These are phyloP conservation scores for Neospermospora avenae DNA, from an alignment of 2,329 filamentous ascomycete genomes.

Conservation along the genomic window DNA sequence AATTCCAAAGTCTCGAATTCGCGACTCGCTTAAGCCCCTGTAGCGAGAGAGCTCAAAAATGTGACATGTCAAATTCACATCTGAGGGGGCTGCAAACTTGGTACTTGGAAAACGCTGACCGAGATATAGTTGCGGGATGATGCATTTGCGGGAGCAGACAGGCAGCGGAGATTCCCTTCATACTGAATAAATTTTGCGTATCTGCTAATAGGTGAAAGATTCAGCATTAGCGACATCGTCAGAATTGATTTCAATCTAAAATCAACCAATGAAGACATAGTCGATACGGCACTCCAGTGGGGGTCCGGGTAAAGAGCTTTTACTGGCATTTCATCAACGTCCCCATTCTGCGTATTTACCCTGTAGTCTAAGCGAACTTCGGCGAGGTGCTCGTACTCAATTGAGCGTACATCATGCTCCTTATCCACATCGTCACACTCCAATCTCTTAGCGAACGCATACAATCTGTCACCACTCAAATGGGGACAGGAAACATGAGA, in stretches of 20 bases:
- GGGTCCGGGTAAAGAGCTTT: neutral
- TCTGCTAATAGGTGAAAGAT: neutral
- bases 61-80: neutral
- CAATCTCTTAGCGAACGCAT: neutral
- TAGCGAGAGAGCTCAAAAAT: neutral
- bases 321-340: neutral
- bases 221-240: too few species aligned
- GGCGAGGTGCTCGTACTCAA: neutral
- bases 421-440: neutral
- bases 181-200: neutral
- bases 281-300: neutral
- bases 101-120: neutral
- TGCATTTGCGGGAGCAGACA: neutral
- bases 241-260: too few species aligned
- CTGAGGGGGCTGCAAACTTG: neutral
- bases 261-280: too few species aligned
- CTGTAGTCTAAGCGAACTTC: neutral
- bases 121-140: neutral
- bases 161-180: neutral
- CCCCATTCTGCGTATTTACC: neutral
- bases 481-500: neutral
- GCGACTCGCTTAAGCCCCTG: neutral
- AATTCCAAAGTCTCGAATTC: neutral
- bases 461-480: neutral
- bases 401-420: neutral